Evolutionary conservation across 2,329 filamentous ascomycete genomes (phyloP).

Genomic region (Aureobasidium mangrovei): DNA sequence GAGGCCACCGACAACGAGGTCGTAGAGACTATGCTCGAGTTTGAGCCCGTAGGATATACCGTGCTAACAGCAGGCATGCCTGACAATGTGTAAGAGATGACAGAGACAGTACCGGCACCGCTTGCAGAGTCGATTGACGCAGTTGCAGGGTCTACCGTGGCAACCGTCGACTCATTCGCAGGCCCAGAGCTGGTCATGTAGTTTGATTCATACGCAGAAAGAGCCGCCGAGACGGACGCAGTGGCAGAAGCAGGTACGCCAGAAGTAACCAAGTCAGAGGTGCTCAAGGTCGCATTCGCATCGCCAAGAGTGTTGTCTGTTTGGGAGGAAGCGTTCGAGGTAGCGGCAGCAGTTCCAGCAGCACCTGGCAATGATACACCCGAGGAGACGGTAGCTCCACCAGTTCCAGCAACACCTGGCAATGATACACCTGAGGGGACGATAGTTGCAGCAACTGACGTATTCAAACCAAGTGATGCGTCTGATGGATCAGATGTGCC

Average conservation of each 20-base stretch:
- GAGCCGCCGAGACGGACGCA: slow-evolving; percentile 2
- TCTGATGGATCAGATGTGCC: no score
- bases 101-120: background rate
- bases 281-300: background rate
- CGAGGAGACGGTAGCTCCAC: background rate
- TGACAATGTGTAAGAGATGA: slow-evolving; percentile 4
- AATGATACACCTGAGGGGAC: slow-evolving; percentile 1
- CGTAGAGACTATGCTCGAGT: background rate
- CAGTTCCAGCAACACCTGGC: slow-evolving; percentile 3
- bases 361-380: slow-evolving; percentile 1
- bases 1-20: background rate
- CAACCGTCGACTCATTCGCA: slow-evolving; percentile 4
- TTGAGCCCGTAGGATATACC: background rate
- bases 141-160: background rate
- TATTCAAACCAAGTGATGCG: no score
- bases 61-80: background rate
- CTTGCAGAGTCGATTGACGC: background rate
- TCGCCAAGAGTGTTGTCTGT: background rate
- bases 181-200: background rate
- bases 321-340: background rate
- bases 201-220: background rate
- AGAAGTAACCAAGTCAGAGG: slow-evolving; percentile 17
- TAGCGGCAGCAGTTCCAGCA: background rate
- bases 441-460: background rate
- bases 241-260: slow-evolving; percentile 26